Conservation (phyloP, 768 basidiomycete genomes). For the Nidularia sp. region DNA sequence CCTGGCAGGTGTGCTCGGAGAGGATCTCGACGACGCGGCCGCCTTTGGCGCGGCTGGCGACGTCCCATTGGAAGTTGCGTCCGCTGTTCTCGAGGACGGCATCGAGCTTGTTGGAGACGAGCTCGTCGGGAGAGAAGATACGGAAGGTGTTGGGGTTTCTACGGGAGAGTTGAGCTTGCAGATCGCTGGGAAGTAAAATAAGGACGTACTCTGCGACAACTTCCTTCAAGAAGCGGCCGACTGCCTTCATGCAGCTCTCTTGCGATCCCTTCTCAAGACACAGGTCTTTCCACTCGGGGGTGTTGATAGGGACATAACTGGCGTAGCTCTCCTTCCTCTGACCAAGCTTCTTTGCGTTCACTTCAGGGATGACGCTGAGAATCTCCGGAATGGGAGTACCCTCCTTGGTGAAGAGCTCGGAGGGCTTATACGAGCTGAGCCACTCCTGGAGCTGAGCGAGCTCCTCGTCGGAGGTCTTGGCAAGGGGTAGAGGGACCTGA, state of each 20-base stretch:
- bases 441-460: slow-evolving; percentile 63
- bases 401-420: slow-evolving; percentile 58
- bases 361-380: slow-evolving; percentile 53
- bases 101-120: slow-evolving; percentile 86
- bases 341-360: slow-evolving; percentile 61
- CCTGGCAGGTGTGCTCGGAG: slow-evolving; percentile 85
- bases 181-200: neutral
- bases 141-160: slow-evolving; percentile 79
- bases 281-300: slow-evolving; percentile 63
- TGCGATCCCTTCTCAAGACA: slow-evolving; percentile 50
- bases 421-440: slow-evolving; percentile 68
- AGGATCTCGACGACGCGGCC: slow-evolving; percentile 88
- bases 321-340: slow-evolving; percentile 66
- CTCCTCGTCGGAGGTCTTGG: slow-evolving; percentile 61
- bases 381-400: slow-evolving; percentile 54
- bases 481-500: slow-evolving; percentile 81
- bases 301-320: slow-evolving; percentile 53
- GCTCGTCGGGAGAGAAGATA: slow-evolving; percentile 89
- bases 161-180: neutral
- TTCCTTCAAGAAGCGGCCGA: slow-evolving; percentile 52
- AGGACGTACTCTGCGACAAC: slow-evolving; percentile 48
- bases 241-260: slow-evolving; percentile 74
- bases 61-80: slow-evolving; percentile 87
- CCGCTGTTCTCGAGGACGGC: slow-evolving; percentile 64
- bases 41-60: slow-evolving; percentile 57